Conservation (phyloP, 805 yeast species). For the Wickerhamiella bombiphila region DNA sequence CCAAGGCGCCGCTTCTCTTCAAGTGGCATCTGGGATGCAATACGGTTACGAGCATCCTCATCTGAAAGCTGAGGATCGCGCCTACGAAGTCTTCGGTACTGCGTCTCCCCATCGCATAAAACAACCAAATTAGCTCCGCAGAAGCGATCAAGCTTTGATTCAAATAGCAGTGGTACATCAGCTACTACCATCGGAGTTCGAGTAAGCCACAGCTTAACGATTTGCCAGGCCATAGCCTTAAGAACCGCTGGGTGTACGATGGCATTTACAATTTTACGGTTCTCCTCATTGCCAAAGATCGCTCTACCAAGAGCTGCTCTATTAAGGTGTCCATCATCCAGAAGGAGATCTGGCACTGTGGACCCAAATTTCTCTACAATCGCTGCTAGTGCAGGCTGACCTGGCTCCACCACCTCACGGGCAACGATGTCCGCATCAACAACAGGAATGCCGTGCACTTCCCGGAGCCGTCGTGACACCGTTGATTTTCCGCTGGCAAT, state of each 20-base stretch:
- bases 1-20: constrained; percentile 42
- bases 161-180: constrained; percentile 86
- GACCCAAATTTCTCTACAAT: constrained; percentile 48
- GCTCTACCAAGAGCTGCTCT: constrained; percentile 61
- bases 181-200: constrained; percentile 51
- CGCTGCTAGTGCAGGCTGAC: constrained; percentile 49
- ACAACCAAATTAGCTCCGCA: constrained; percentile 67
- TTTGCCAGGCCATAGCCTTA: constrained; percentile 43
- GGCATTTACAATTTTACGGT: constrained; percentile 45
- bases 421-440: constrained; percentile 91
- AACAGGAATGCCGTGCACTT: constrained; percentile 39
- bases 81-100: constrained; percentile 43
- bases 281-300: constrained; percentile 56
- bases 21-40: constrained; percentile 60
- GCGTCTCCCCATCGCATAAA: constrained; percentile 41
- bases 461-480: constrained; percentile 46
- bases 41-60: constrained; percentile 59
- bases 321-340: constrained; percentile 39
- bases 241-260: constrained; percentile 84
- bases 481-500: constrained; percentile 96
- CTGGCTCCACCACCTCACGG: constrained; percentile 70
- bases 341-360: constrained; percentile 34
- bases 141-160: constrained; percentile 49
- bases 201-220: constrained; percentile 41
- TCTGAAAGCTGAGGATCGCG: constrained; percentile 54